Evolutionary conservation across 768 basidiomycete species (phyloP).

Genomic region (Hemileccinum impolitum): DNA sequence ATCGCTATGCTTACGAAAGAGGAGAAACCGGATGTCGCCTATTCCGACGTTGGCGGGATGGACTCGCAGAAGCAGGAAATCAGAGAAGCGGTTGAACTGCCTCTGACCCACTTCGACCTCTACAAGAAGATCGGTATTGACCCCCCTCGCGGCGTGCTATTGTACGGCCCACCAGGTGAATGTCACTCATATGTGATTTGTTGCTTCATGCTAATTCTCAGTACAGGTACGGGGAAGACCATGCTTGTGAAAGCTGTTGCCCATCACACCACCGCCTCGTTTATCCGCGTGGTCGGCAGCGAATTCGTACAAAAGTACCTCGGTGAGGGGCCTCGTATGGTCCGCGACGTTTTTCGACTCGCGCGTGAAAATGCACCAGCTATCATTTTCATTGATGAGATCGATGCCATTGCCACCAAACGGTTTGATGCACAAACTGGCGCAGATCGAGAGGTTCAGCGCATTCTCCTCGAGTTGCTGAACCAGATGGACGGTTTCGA

Average conservation of each 20-base stretch:
- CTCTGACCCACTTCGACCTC: conserved; percentile 93
- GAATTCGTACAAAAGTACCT: conserved; percentile 99
- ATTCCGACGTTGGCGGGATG: conserved; percentile 95
- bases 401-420: conserved; percentile 98
- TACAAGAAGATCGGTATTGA: conserved; percentile 99
- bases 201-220: conserved; percentile 2
- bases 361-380: conserved; percentile 96
- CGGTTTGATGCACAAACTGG: conserved; percentile 99
- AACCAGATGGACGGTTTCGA: conserved; percentile 99
- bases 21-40: conserved; percentile 92
- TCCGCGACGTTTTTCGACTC: conserved; percentile 96
- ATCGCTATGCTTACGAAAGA: conserved; percentile 93
- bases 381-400: conserved; percentile 99
- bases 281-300: conserved; percentile 96
- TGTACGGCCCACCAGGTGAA: conserved; percentile 94
- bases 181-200: conserved; percentile 11
- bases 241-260: conserved; percentile 99
- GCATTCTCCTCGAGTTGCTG: conserved; percentile 92
- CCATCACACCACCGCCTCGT: conserved; percentile 93
- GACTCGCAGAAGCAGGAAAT: conserved; percentile 99
- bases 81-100: conserved; percentile 95
- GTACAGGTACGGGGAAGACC: conserved; percentile 94
- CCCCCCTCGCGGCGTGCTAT: conserved; percentile 92
- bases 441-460: conserved; percentile 97
- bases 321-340: conserved; percentile 99